Evolutionary conservation across 108 stramenopile species (phyloP).

Genomic region (Asterionellopsis glacialis): DNA sequence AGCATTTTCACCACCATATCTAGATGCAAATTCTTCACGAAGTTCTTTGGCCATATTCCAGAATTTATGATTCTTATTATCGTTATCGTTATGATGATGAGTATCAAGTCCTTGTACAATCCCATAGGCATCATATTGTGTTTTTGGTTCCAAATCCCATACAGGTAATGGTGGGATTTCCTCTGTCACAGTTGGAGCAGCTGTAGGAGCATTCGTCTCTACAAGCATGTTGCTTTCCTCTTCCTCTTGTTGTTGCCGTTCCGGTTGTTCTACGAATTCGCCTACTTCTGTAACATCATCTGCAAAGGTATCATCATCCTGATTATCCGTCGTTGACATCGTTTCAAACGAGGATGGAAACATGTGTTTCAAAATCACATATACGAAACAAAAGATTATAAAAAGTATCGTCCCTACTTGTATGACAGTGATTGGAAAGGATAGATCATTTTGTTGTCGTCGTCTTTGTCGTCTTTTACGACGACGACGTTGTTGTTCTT

Average conservation of each 20-base stretch:
- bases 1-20: conserved; percentile 61
- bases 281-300: no score
- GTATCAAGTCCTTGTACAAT: neutral
- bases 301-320: no score
- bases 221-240: neutral
- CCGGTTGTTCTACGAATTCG: no score
- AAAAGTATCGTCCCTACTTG: no score
- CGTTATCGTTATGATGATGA: neutral
- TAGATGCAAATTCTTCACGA: conserved; percentile 30
- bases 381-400: no score
- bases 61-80: neutral
- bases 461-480: no score
- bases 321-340: no score
- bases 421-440: no score
- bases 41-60: conserved; percentile 6
- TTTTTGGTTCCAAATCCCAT: neutral
- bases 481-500: no score
- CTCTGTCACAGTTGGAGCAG: neutral
- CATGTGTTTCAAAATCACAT: no score
- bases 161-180: neutral
- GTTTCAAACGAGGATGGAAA: no score
- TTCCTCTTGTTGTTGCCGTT: neutral
- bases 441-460: no score
- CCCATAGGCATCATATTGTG: neutral
- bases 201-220: neutral